phyloP scores from a whole-genome alignment of 768 basidiomycete genomes.

The Phylloporus arenicola region DNA sequence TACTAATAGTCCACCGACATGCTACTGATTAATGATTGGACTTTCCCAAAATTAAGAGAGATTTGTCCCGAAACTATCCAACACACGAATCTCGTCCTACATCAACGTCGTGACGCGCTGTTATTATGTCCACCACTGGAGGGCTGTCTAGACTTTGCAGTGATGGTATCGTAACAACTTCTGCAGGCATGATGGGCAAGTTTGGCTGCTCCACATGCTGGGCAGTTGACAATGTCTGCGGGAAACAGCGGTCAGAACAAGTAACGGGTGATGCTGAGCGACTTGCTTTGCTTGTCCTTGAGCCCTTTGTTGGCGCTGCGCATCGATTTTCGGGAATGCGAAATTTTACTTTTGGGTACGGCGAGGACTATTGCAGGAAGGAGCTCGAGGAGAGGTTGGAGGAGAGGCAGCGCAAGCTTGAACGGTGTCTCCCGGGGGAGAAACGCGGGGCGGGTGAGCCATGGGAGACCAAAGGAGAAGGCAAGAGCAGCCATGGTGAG shows the following conservation, averaged over 20 bases:
- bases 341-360: slow-evolving; percentile 90
- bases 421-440: slow-evolving; percentile 21
- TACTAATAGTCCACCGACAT: not conserved
- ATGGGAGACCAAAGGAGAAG: slow-evolving; percentile 22
- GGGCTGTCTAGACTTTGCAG: slow-evolving; percentile 18
- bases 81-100: not conserved
- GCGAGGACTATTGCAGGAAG: slow-evolving; percentile 86
- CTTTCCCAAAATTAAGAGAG: not conserved
- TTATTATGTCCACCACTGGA: not conserved
- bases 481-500: slow-evolving; percentile 39
- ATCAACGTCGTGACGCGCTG: not conserved
- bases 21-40: not conserved
- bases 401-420: slow-evolving; percentile 34
- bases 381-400: slow-evolving; percentile 58
- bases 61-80: not conserved
- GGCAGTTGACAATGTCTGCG: slow-evolving; percentile 83
- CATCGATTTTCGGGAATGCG: slow-evolving; percentile 95
- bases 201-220: slow-evolving; percentile 85
- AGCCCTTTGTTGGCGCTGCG: slow-evolving; percentile 89
- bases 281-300: slow-evolving; percentile 84
- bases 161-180: slow-evolving; percentile 53
- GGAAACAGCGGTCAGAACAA: slow-evolving; percentile 4
- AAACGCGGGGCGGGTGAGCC: slow-evolving; percentile 22
- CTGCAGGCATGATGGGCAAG: slow-evolving; percentile 85
- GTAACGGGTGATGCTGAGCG: not conserved